Evolutionary conservation across 73 alveolate species (phyloP), one percentile per base, ranked within the genome.

Genomic region (Paramecium biaurelia): DNA sequence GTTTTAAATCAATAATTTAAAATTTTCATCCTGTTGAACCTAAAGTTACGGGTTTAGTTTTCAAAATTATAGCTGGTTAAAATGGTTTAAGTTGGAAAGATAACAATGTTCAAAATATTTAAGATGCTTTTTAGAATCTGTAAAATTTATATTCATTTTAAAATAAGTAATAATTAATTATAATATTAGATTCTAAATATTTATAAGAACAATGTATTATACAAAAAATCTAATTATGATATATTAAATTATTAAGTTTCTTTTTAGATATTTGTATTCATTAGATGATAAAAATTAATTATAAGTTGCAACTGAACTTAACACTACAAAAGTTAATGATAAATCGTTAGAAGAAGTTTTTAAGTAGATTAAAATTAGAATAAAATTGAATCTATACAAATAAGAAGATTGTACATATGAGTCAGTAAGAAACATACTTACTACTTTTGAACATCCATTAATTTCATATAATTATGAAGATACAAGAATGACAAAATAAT

Each of bases 11-110:
- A 28, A 11, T 74, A 0, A 10, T 74, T 11, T 8, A 41, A 28
- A 74, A 32, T 41, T 74, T 74, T 18, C 87, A 74, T 14, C 57
- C 59, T 4, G 21, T 74, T 9, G 87, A 74, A 74, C 87, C 87
- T 34, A 41, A 74, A 74, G 45, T 74, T 2, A 74, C 63, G 34
- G 87, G 63, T 1, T 37, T 34, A 10, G 45, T 74, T 11, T 74
- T 74, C 5, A 34, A 74, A 26, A 41, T 74, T 34, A 10, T 74
- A 41, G 67, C 57, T 5, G 59, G 87, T 4, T 28, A 74, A 20
- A 21, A 28, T 18, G 87, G 87, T 6, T 37, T 74, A 10, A 12
- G 68, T 18, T 74, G 87, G 87, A 21, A 74, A 74, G 63, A 32
- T 10, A 24, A 74, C 1, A 14, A 37, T 15, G 34, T 35, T 28